Evolutionary conservation across 2,329 filamentous ascomycete genomes (phyloP), one percentile per base, ranked within the genome.

Genomic region (Talaromyces rugulosus): DNA sequence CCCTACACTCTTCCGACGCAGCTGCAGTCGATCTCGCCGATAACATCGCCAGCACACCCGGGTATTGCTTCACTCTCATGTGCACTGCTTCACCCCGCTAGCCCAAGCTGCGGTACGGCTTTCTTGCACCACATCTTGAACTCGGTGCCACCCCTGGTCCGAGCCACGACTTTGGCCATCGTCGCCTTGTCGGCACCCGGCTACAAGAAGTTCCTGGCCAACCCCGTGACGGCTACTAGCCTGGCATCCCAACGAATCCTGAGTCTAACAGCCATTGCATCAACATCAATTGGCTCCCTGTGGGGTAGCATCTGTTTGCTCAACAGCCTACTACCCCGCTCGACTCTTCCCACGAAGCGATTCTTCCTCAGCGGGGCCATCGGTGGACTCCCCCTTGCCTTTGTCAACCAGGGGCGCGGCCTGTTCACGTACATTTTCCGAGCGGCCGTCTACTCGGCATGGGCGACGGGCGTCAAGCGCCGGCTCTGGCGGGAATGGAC

Each of bases 231-330:
- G 0, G 85, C 88, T 2, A 75, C 92, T 12, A 89, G 89, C 71
- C 74, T 74, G 4, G 82, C 97, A 11, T 81, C 90, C 1, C 83
- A 86, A 36, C 82, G 83, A 34, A 88, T 94, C 23, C 82, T 97
- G 33, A 85, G 89, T 64, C 87, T 91, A 73, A 88, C 89, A 0
- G 82, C 91, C 4, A 92, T 96, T 70, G 79, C 92, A 56, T 92
- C 92, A 0, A 90, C 91, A 16, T 84, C 90, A n/a, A 87, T 96
- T 62, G 92, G 91, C 14, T 91, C 91, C 0, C 86, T 87, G 34
- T 99, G 95, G 95, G 92, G 88, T 0, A 89, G 87, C 62, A 88
- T 97, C 68, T 99, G 94, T 79, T 83, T 97, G 70, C 92, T 97
- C 81, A 91, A 96, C 75, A 80, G 84, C 53, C 83, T 89, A 70